Conservation (phyloP, 108 stramenopile genomes). For the Pelagomonas calceolata region DNA sequence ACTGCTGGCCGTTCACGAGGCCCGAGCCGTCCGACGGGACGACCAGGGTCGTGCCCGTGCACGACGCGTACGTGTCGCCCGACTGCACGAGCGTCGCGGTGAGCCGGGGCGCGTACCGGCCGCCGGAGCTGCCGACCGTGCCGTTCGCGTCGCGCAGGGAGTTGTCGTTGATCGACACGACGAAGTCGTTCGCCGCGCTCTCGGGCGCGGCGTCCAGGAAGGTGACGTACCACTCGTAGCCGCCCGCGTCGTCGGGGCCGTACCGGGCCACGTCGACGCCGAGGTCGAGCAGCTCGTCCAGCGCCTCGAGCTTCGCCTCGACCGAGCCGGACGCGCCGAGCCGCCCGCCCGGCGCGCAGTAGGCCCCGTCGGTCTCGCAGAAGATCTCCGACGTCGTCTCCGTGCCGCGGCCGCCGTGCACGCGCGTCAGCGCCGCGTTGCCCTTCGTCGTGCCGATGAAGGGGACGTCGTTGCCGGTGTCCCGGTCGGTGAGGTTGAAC, state of each 20-base stretch:
- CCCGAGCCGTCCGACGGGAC: conserved; percentile 45
- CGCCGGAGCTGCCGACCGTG: conserved; percentile 14
- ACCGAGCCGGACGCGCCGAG: conserved; percentile 47
- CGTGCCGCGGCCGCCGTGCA: conserved; percentile 47
- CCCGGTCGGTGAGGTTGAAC: conserved; percentile 7
- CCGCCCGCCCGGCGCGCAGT: conserved; percentile 26
- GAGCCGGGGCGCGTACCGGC: too few species aligned
- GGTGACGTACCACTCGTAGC: conserved; percentile 62
- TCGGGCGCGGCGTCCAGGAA: conserved; percentile 59
- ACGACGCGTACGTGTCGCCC: conserved; percentile 40
- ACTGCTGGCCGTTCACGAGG: conserved; percentile 52
- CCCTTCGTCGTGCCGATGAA: conserved; percentile 27
- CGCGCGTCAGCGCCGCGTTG: conserved; percentile 29
- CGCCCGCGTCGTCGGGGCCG: conserved; percentile 34
- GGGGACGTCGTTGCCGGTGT: neutral
- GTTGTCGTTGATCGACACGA: conserved; percentile 31
- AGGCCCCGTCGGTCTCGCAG: conserved; percentile 26
- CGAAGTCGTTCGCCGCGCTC: conserved; percentile 37
- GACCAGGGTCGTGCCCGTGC: conserved; percentile 42
- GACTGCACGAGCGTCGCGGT: conserved; percentile 22
- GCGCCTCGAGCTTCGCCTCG: conserved; percentile 53
- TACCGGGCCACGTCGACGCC: conserved; percentile 63
- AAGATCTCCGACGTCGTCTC: conserved; percentile 35
- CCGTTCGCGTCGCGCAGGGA: conserved; percentile 17
- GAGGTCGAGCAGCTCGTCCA: conserved; percentile 30